A percentile compares a stretch with the other conserved stretches of the same genome.
phyloP scores from a whole-genome alignment of 192 early-diverging fungal species.

The Podila clonocystis region DNA sequence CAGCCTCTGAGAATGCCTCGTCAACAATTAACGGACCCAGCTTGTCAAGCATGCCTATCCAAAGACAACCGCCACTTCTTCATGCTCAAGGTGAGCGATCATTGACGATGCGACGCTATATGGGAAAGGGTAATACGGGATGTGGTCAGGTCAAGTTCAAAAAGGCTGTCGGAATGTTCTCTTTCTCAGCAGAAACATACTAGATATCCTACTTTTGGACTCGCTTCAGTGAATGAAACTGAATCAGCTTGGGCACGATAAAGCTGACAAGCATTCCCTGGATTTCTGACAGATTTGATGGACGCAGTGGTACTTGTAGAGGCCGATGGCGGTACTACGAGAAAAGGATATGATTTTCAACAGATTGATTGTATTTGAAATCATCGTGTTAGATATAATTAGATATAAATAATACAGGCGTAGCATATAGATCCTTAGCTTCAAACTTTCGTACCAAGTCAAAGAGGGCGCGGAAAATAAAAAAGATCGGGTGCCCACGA shows the following conservation, averaged over 20 bases:
- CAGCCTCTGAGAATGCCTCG: constrained; percentile 4
- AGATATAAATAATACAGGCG: no score
- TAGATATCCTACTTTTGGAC: constrained; percentile 9
- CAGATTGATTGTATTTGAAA: no score
- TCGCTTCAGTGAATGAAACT: constrained; percentile 2
- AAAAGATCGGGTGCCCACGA: no score
- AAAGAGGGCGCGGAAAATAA: no score
- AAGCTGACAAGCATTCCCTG: constrained; percentile 7
- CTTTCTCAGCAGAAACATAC: constrained; percentile 9
- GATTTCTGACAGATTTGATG: constrained; percentile 3
- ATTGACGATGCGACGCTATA: constrained; percentile 12
- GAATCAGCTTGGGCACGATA: background rate
- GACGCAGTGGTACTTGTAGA: background rate
- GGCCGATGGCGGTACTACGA: no score
- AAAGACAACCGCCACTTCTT: background rate
- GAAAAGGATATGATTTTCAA: no score
- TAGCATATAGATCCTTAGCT: no score
- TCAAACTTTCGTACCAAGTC: no score
- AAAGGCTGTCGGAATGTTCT: constrained; percentile 3
- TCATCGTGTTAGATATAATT: no score
- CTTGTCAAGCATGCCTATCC: background rate
- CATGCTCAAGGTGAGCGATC: constrained; percentile 3
- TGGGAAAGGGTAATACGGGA: background rate
- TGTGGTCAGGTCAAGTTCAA: constrained; percentile 4
- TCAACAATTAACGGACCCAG: constrained; percentile 9